Percentiles rank a stretch among this genome's conserved stretches.
Evolutionary conservation across 495 filamentous ascomycete genomes (phyloP).

Genomic region (Trichocladium uniseriatum): DNA sequence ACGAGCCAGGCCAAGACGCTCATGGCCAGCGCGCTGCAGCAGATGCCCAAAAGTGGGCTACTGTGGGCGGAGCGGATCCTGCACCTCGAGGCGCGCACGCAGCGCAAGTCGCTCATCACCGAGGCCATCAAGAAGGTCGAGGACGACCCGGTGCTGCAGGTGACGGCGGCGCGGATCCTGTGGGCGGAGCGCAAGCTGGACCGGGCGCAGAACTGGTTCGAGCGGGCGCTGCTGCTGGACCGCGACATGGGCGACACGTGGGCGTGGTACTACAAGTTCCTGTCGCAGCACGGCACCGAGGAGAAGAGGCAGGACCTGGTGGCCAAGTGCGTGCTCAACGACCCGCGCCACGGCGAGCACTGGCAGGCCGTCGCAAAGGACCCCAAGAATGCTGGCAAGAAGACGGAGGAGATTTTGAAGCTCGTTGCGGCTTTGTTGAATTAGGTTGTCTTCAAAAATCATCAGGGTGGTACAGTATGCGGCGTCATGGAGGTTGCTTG

Average conservation of each 20-base stretch:
- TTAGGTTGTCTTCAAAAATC: too few relatives aligned
- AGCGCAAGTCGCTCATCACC: conserved; percentile 78
- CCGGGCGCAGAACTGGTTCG: conserved; percentile 91
- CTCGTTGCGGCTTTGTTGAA: conserved; percentile 47
- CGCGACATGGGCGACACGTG: conserved; percentile 84
- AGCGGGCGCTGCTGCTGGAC: conserved; percentile 83
- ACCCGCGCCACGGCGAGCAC: conserved; percentile 85
- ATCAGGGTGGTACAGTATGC: too few relatives aligned
- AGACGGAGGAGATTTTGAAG: conserved; percentile 72
- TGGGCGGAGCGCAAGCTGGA: conserved; percentile 66
- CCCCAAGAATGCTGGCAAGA: conserved; percentile 64
- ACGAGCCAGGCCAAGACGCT: conserved; percentile 71
- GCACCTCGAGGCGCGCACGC: conserved; percentile 82
- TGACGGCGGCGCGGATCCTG: conserved; percentile 47
- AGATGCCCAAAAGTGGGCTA: conserved; percentile 78
- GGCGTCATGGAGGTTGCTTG: too few relatives aligned
- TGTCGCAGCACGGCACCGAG: conserved; percentile 80
- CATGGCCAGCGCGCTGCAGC: conserved; percentile 88
- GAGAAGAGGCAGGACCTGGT: conserved; percentile 81
- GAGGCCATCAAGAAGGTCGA: conserved; percentile 97
- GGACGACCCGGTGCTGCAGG: conserved; percentile 76
- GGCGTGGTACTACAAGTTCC: conserved; percentile 97
- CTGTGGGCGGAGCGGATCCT: conserved; percentile 93
- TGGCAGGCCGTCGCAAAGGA: conserved; percentile 84
- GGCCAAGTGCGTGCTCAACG: conserved; percentile 60